Base-by-base conservation (phyloP, 306 rosid genomes). In the Prunus mongolica region DNA sequence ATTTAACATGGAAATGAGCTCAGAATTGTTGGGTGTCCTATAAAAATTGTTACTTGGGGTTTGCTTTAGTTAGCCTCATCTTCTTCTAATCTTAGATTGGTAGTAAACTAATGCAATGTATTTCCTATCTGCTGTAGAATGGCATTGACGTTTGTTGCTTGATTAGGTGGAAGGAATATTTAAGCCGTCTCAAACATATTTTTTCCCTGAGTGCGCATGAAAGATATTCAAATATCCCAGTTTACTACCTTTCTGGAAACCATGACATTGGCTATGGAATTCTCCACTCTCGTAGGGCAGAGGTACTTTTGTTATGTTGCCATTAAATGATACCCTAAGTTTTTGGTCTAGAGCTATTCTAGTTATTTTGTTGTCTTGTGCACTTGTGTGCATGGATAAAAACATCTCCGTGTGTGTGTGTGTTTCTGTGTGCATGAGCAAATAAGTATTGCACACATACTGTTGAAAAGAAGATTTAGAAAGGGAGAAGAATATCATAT, bases 191-290 rank as follows among this genome's bases (percentile, higher is more conserved):
- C 50, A 86, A 75, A 54, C 92, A 88, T 83, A 88, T 91, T 25
- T 87, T 93, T 85, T 85, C 86, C 54, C 81, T 87, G 85, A 80
- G 86, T 60, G 74, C 65, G 56, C 89, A 74, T 76, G 85, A 89
- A 74, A 85, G 72, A 73, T 81, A 82, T 79, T 44, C 65, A 51
- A 80, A 85, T 67, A 80, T 73, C 62, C 80, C 69, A 68, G 94
- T 86, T 75, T 79, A 85, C 86, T 81, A 79, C 83, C 68, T 93
- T 61, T 77, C 95, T 28, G 98, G 98, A 74, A 93, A 93, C 86
- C 98, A 90, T 85, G 96, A 93, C 79, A 83, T 91, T 76, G 98
- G 98, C 70, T 90, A 91, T 79, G 94, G 71, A 84, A 71, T 58
- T 84, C 76, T 73, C 78, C 82, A 80, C 83, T 71, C 81, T 76